phyloP scores from a whole-genome alignment of 2,329 filamentous ascomycete genomes.

The Ciborinia camelliae region DNA sequence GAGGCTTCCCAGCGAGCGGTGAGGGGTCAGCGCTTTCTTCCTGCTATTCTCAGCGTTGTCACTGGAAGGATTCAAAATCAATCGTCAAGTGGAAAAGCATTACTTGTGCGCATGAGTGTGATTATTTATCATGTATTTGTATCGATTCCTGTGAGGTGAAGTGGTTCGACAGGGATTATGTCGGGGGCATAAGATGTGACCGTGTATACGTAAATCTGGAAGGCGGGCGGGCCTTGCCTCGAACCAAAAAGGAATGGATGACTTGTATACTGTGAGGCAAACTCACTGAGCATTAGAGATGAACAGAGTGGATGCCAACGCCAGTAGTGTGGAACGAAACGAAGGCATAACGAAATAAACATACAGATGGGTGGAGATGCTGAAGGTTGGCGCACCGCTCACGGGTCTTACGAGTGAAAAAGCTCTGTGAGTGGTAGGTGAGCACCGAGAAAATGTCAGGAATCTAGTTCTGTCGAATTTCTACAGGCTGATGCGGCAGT shows the following conservation, averaged over 20 bases:
- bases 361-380: slow-evolving; percentile 28
- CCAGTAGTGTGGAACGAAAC: slow-evolving; percentile 25
- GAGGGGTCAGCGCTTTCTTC: slow-evolving; percentile 26
- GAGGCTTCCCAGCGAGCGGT: slow-evolving; percentile 31
- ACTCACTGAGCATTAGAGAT: slow-evolving; percentile 25
- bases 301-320: slow-evolving; percentile 24
- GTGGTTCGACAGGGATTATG: slow-evolving; percentile 32
- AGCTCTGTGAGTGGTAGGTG: slow-evolving; percentile 28
- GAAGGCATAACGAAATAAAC: slow-evolving; percentile 23
- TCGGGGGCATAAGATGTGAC: slow-evolving; percentile 23
- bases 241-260: slow-evolving; percentile 18
- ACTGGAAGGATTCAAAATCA: slow-evolving; percentile 22
- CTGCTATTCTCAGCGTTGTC: slow-evolving; percentile 29
- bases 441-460: slow-evolving; percentile 6
- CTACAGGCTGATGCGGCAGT: slow-evolving; percentile 17
- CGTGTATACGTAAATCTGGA: slow-evolving; percentile 20
- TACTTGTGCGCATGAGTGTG: slow-evolving; percentile 25
- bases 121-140: slow-evolving; percentile 27
- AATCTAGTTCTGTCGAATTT: slow-evolving; percentile 6
- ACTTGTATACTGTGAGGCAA: slow-evolving; percentile 21
- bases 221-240: slow-evolving; percentile 22
- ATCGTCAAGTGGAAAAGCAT: slow-evolving; percentile 29
- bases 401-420: slow-evolving; percentile 23
- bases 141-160: slow-evolving; percentile 31
- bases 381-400: slow-evolving; percentile 30